A percentile compares a stretch with the other conserved stretches of the same genome.
Evolutionary conservation across 1,139 yeast genomes (phyloP).

Genomic region (Candida glucosophila): DNA sequence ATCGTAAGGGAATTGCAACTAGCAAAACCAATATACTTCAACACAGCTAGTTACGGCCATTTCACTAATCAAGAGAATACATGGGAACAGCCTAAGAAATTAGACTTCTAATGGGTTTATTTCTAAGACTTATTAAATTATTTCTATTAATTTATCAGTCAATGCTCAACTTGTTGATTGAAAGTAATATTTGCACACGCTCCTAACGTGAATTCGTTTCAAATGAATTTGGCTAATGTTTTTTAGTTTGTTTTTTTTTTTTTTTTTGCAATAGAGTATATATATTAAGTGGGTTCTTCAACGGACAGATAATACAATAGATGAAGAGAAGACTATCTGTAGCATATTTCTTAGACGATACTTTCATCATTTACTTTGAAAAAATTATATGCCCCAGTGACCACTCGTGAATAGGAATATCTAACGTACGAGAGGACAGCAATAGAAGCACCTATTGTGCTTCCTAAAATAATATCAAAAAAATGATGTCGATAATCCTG

Average conservation of each 20-base stretch:
- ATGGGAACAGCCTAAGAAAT: slow-evolving; percentile 96
- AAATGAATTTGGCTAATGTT: slow-evolving; percentile 6
- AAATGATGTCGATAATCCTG: slow-evolving; percentile 77
- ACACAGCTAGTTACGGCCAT: slow-evolving; percentile 99
- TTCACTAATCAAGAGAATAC: slow-evolving; percentile 98
- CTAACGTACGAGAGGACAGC: slow-evolving; percentile 8
- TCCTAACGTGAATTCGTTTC: slow-evolving; percentile 6
- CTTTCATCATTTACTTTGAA: too few species aligned
- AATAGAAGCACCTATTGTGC: slow-evolving; percentile 30
- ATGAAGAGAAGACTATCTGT: too few species aligned
- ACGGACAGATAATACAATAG: slow-evolving; percentile 35
- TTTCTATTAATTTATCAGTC: slow-evolving; percentile 8
- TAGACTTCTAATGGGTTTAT: slow-evolving; percentile 47
- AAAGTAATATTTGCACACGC: slow-evolving; percentile 4
- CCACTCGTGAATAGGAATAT: slow-evolving; percentile 8
- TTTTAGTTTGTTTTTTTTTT: slow-evolving; percentile 11
- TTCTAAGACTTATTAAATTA: slow-evolving; percentile 32
- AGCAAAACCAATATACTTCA: slow-evolving; percentile 98
- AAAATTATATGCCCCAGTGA: too few species aligned
- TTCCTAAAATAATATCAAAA: slow-evolving; percentile 56
- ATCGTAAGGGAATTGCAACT: slow-evolving; percentile 92
- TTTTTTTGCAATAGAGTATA: slow-evolving; percentile 27
- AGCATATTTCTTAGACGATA: too few species aligned
- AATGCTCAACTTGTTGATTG: slow-evolving; percentile 50
- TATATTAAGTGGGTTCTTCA: slow-evolving; percentile 44